Base-by-base conservation (phyloP, 257 asterid species). In the Ophiorrhiza pumila region DNA sequence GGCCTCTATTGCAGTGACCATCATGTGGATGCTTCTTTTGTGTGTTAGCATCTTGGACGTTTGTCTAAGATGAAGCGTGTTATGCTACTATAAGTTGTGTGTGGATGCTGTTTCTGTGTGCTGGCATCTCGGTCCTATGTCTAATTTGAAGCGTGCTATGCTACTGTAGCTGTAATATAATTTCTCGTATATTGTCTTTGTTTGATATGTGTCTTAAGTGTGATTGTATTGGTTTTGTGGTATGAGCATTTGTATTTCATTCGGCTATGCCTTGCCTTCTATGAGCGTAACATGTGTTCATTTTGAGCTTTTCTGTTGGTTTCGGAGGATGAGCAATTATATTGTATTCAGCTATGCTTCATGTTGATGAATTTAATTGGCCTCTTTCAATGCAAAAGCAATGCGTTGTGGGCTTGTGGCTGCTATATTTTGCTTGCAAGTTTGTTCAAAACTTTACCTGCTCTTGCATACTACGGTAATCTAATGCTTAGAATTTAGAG, bases 1-100 rank as follows among this genome's bases (percentile, higher is more conserved):
- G 98, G 98, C 60, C 90, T 93, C 15, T 93, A 93, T 67, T 93
- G 98, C 83, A 65, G 92, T 25, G 98, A 94, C 70, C 32, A 75
- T 59, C 96, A 87, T 11, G 87, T 83, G n/a, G 96, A 91, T 75
- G 93, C 88, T 74, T 80, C 98, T 75, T 94, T 94, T 34, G 85
- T 91, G 79, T 86, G 98, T 89, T 85, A 60, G 45, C 45, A 67
- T 47, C 56, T 20, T 6, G 1, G 46, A 31, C 20, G 4, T 15
- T 18, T 61, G 45, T n/a, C 69, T 41, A 63, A 35, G 27, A 15
- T 9, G n/a, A 68, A 31, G 61, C 29, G 9, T 45, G 57, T n/a
- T 13, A 22, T 37, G 34, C 69, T 64, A 2, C 69, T 64, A 64
- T 29, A 29, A n/a, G 52, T 41, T 64, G 1, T 64, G 69, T n/a